phyloP scores from a whole-genome alignment of 495 filamentous ascomycete genomes.

The Hypoxylon intermedium region DNA sequence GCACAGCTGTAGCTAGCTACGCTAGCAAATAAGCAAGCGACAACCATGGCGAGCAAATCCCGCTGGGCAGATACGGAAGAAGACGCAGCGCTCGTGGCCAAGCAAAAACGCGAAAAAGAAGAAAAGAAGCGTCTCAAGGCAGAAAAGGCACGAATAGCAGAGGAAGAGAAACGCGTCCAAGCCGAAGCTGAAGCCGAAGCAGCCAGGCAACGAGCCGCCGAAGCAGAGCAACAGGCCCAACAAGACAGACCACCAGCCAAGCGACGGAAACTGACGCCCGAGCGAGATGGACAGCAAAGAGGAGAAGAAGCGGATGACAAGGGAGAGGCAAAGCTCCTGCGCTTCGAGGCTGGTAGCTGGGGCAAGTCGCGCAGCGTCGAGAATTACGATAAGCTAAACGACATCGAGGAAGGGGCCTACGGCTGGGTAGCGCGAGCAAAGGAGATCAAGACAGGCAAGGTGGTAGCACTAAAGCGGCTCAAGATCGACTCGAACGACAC shows the following conservation, averaged over 20 bases:
- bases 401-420: conserved; percentile 97
- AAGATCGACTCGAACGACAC: conserved; percentile 82
- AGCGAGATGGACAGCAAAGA: conserved; percentile 44
- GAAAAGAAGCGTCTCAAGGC: conserved; percentile 84
- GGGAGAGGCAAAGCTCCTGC: conserved; percentile 60
- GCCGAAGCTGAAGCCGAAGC: conserved; percentile 36
- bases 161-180: conserved; percentile 56
- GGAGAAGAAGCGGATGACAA: conserved; percentile 23
- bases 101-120: conserved; percentile 85
- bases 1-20: neutral
- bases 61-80: conserved; percentile 87
- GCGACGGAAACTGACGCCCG: conserved; percentile 58
- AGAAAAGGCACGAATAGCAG: conserved; percentile 78
- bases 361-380: conserved; percentile 80
- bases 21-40: conserved; percentile 6
- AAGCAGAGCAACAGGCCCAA: conserved; percentile 40
- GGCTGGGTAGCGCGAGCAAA: conserved; percentile 89
- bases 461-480: conserved; percentile 92
- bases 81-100: conserved; percentile 72
- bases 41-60: conserved; percentile 71
- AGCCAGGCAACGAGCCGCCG: conserved; percentile 55
- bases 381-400: conserved; percentile 90
- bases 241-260: conserved; percentile 60
- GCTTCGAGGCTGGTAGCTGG: conserved; percentile 74
- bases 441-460: conserved; percentile 78